Evolutionary conservation across 2,329 filamentous ascomycete species (phyloP).

Genomic region (Celoporthe dispersa): DNA sequence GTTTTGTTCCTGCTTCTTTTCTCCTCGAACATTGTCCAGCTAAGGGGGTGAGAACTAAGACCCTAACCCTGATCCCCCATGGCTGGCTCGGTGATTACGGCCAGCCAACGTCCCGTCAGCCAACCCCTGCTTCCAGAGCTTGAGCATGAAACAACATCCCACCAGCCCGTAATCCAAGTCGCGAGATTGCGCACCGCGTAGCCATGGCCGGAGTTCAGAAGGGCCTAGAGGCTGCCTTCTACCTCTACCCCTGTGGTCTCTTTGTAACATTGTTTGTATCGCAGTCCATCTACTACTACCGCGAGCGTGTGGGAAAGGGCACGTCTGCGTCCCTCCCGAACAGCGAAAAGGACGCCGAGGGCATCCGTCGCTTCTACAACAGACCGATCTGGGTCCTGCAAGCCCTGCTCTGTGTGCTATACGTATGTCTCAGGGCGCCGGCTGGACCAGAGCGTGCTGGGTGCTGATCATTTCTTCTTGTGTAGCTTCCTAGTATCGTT

Average conservation of each 20-base stretch:
- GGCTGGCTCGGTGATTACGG: neutral
- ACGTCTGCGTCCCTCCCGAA: slow-evolving; percentile 34
- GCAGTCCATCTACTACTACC: slow-evolving; percentile 45
- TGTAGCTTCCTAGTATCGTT: slow-evolving; percentile 40
- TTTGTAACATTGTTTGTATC: slow-evolving; percentile 43
- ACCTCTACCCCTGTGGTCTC: slow-evolving; percentile 46
- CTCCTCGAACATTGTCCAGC: too few relatives aligned
- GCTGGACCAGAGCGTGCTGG: slow-evolving; percentile 3
- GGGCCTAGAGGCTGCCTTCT: slow-evolving; percentile 46
- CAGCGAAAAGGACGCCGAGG: slow-evolving; percentile 36
- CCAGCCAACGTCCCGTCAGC: too few relatives aligned
- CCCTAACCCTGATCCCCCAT: neutral
- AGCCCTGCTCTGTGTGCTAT: slow-evolving; percentile 38
- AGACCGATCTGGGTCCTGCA: slow-evolving; percentile 44
- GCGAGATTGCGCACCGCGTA: neutral
- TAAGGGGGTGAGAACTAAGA: neutral
- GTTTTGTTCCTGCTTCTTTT: neutral
- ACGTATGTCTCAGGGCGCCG: slow-evolving; percentile 30
- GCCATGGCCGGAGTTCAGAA: slow-evolving; percentile 35
- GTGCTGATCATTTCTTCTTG: neutral
- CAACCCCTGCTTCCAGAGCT: neutral
- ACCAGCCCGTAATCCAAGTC: neutral
- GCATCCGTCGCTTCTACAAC: slow-evolving; percentile 38
- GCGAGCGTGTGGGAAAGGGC: slow-evolving; percentile 37
- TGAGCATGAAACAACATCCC: neutral